Conservation (phyloP, 1,284 basidiomycete species). For the Phenoliferia sp. region DNA sequence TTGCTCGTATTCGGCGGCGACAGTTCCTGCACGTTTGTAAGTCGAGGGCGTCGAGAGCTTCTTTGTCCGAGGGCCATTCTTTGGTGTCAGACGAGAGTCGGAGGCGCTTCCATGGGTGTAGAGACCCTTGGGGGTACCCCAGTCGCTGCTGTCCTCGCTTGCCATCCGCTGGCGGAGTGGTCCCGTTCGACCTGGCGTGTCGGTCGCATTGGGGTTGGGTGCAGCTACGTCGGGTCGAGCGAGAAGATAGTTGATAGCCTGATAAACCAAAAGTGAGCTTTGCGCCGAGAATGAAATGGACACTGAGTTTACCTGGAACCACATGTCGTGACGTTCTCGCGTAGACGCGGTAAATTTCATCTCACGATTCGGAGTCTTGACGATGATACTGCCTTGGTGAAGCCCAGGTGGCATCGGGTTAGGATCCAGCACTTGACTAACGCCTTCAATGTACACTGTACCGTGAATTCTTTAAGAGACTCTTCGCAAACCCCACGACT, state of each 20-base stretch:
- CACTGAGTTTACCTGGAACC: conserved; percentile 58
- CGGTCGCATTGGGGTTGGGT: neutral
- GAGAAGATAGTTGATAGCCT: conserved; percentile 81
- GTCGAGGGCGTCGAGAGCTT: conserved; percentile 49
- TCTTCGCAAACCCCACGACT: neutral
- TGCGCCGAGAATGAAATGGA: neutral
- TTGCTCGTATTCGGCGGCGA: conserved; percentile 77
- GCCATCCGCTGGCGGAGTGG: neutral
- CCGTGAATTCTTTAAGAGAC: too few relatives aligned
- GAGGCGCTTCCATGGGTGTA: conserved; percentile 17
- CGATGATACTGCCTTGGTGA: conserved; percentile 85
- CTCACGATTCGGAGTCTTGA: conserved; percentile 87
- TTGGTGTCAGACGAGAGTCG: conserved; percentile 43
- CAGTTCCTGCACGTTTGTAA: conserved; percentile 74
- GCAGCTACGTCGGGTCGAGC: conserved; percentile 52
- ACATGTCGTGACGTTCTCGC: conserved; percentile 92
- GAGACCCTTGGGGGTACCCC: neutral
- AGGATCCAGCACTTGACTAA: conserved; percentile 81
- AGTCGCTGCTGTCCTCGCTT: neutral
- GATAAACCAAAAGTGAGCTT: neutral
- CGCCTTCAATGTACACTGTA: conserved; percentile 94
- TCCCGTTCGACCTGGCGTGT: conserved; percentile 4
- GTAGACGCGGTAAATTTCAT: conserved; percentile 96
- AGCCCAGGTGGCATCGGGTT: conserved; percentile 91
- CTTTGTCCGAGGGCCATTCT: conserved; percentile 44